Conservation (phyloP, 2,329 filamentous ascomycete genomes). For the Ramularia endophylla region DNA sequence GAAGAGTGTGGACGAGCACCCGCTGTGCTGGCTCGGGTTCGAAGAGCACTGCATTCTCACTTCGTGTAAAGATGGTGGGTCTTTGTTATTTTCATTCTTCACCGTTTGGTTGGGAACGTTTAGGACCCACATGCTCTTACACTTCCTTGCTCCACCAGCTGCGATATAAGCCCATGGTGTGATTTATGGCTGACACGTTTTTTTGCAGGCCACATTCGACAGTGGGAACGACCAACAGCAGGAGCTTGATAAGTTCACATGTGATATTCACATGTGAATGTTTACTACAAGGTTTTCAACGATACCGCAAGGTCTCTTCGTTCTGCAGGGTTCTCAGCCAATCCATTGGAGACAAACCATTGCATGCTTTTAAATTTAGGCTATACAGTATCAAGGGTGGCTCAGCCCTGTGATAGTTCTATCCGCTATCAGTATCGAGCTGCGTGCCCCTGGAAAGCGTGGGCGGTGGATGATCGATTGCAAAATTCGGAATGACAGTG, state of each 20-base stretch:
- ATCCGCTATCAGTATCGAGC: background rate
- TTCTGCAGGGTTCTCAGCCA: too few species aligned
- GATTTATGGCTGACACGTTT: slow-evolving; percentile 1
- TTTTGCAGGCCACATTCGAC: slow-evolving; percentile 62
- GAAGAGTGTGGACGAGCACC: slow-evolving; percentile 79
- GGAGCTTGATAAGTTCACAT: slow-evolving; percentile 1
- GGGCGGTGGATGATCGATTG: too few species aligned
- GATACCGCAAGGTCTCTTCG: too few species aligned
- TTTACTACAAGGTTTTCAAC: too few species aligned
- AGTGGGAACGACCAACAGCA: slow-evolving; percentile 60
- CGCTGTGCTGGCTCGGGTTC: slow-evolving; percentile 86
- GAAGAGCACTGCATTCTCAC: slow-evolving; percentile 90
- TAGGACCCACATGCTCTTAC: slow-evolving; percentile 5
- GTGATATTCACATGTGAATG: too few species aligned
- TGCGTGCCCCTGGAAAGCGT: background rate
- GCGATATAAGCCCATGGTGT: background rate
- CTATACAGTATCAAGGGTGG: too few species aligned
- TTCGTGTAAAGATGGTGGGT: slow-evolving; percentile 79
- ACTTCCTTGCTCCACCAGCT: too few species aligned
- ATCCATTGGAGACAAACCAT: too few species aligned
- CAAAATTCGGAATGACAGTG: too few species aligned
- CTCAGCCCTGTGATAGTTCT: slow-evolving; percentile 9
- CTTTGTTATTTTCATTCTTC: slow-evolving; percentile 16
- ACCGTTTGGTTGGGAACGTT: slow-evolving; percentile 12
- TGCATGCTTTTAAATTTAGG: too few species aligned